phyloP scores from a whole-genome alignment of 805 yeast species.

The Ogataea paraovalis region DNA sequence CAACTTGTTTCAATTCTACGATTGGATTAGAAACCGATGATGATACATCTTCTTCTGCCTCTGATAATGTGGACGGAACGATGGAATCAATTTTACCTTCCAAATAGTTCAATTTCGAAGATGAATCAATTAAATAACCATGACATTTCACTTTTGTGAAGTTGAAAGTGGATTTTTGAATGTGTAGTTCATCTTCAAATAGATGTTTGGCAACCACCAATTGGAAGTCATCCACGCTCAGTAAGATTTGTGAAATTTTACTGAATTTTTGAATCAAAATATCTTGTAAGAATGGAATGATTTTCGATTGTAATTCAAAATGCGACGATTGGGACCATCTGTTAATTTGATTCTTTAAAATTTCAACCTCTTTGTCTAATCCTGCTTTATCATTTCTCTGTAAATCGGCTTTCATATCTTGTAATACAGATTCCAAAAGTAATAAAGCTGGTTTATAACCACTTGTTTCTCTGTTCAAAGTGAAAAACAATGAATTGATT shows the following conservation, averaged over 20 bases:
- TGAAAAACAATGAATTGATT: constrained; percentile 23
- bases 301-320: constrained; percentile 31
- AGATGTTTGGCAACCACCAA: constrained; percentile 26
- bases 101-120: constrained; percentile 25
- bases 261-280: constrained; percentile 25
- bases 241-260: constrained; percentile 27
- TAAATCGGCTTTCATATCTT: constrained; percentile 20
- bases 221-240: constrained; percentile 32
- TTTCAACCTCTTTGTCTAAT: constrained; percentile 7
- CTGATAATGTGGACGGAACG: constrained; percentile 1
- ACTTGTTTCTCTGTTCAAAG: constrained; percentile 27
- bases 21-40: constrained; percentile 11
- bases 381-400: constrained; percentile 8
- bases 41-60: background rate
- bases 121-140: constrained; percentile 28
- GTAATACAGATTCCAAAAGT: constrained; percentile 23
- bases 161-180: constrained; percentile 24
- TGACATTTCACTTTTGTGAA: constrained; percentile 24
- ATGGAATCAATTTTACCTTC: constrained; percentile 29
- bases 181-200: constrained; percentile 22
- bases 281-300: constrained; percentile 28
- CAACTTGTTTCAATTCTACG: constrained; percentile 13
- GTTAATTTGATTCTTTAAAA: constrained; percentile 20
- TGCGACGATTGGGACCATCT: constrained; percentile 34
- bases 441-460: constrained; percentile 27